Evolutionary conservation across 345 rosid species (phyloP).

Genomic region (Gossypioides kirkii): DNA sequence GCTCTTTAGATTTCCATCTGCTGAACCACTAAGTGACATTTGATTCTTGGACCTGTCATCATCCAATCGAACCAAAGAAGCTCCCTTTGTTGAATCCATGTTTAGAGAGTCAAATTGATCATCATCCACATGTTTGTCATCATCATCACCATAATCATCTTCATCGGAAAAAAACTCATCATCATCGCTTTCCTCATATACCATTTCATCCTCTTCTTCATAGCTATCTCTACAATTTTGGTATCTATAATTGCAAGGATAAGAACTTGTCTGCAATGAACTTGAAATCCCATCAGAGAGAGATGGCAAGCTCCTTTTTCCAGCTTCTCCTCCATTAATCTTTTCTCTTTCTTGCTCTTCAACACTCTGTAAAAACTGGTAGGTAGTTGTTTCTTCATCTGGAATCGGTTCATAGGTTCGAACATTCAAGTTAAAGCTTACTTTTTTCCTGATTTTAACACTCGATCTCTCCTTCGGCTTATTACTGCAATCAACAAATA

Average conservation of each 20-base stretch:
- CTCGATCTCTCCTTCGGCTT: constrained; percentile 30
- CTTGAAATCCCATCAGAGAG: constrained; percentile 1
- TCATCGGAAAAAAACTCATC: constrained; percentile 27
- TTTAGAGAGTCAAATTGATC: constrained; percentile 10
- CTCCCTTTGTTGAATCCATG: constrained; percentile 11
- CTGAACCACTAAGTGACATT: constrained; percentile 10
- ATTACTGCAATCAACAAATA: constrained; percentile 18
- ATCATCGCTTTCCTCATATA: constrained; percentile 49
- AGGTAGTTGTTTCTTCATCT: constrained; percentile 25
- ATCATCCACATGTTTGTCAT: constrained; percentile 25
- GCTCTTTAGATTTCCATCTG: constrained; percentile 31
- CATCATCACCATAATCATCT: constrained; percentile 4
- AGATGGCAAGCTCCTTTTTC: constrained; percentile 7
- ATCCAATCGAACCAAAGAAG: constrained; percentile 1
- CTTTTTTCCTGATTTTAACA: constrained; percentile 55
- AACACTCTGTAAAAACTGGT: constrained; percentile 30
- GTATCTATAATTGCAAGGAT: constrained; percentile 56
- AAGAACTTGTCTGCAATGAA: constrained; percentile 24
- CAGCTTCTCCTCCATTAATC: constrained; percentile 8
- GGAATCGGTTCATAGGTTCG: constrained; percentile 63
- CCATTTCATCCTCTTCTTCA: constrained; percentile 57
- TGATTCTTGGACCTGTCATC: constrained; percentile 17
- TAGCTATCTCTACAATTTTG: constrained; percentile 51
- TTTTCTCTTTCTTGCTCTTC: constrained; percentile 37
- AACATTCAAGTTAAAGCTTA: constrained; percentile 80